A percentile compares a stretch with the other conserved stretches of the same genome.
These are phyloP conservation scores for Aspergillus sp. DNA, from an alignment of 2,329 filamentous ascomycete species.

Conservation along the genomic window DNA sequence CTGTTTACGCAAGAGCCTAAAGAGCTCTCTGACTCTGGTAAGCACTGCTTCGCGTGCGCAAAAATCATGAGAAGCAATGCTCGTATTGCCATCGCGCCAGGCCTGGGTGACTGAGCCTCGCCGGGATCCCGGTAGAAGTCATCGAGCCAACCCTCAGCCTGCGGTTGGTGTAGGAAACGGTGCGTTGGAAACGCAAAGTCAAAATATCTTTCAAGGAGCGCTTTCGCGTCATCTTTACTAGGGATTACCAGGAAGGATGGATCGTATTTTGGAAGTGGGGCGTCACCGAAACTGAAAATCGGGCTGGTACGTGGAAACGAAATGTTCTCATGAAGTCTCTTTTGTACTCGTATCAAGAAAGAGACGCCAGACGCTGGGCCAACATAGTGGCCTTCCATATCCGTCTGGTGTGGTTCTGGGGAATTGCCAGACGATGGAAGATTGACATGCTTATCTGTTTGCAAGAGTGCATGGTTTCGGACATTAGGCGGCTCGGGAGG, in stretches of 20 bases:
- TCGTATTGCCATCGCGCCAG: slow-evolving; percentile 31
- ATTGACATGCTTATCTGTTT: neutral
- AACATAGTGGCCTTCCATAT: slow-evolving; percentile 25
- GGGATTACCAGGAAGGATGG: slow-evolving; percentile 21
- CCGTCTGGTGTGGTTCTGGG: slow-evolving; percentile 23
- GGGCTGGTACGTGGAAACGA: slow-evolving; percentile 17
- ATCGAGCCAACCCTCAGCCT: slow-evolving; percentile 23
- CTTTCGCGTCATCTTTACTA: slow-evolving; percentile 15
- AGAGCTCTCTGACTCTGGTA: slow-evolving; percentile 30
- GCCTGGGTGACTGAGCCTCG: neutral
- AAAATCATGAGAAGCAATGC: slow-evolving; percentile 59
- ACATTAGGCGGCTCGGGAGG: neutral
- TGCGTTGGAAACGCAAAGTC: slow-evolving; percentile 28
- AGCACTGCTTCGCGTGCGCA: slow-evolving; percentile 55
- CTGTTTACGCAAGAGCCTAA: slow-evolving; percentile 23
- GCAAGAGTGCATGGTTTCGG: neutral
- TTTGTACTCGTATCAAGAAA: slow-evolving; percentile 23
- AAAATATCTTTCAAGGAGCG: slow-evolving; percentile 23
- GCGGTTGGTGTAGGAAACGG: slow-evolving; percentile 25
- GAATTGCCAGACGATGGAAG: slow-evolving; percentile 16
- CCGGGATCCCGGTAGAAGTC: slow-evolving; percentile 21
- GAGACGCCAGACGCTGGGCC: slow-evolving; percentile 23
- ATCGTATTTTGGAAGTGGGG: slow-evolving; percentile 19
- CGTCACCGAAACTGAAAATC: slow-evolving; percentile 26
- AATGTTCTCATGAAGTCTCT: slow-evolving; percentile 20